These are phyloP conservation scores for Zygosaccharomyces rouxii DNA, from an alignment of 805 yeast genomes.

Conservation along the genomic window DNA sequence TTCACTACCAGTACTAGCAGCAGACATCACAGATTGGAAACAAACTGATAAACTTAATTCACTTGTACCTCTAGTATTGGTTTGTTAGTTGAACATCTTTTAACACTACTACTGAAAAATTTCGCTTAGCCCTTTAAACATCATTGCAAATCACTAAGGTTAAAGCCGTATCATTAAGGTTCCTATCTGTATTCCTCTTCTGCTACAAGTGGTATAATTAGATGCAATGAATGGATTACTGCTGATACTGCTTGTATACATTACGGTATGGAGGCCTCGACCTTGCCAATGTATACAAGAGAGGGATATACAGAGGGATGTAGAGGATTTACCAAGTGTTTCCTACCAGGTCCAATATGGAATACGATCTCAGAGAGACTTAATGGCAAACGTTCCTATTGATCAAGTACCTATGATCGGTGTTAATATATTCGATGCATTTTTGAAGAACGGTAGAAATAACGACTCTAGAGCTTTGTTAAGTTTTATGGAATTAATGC, in stretches of 20 bases:
- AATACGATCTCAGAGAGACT: slow-evolving; percentile 45
- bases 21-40: not conserved
- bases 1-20: not conserved
- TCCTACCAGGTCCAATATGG: slow-evolving; percentile 35
- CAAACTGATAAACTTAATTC: not conserved
- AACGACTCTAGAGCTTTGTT: slow-evolving; percentile 34
- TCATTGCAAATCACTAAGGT: slow-evolving; percentile 3
- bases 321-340: slow-evolving; percentile 21
- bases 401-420: slow-evolving; percentile 41
- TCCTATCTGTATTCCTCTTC: not conserved
- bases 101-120: slow-evolving; percentile 1
- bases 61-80: not conserved
- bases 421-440: slow-evolving; percentile 32
- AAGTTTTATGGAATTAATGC: slow-evolving; percentile 34
- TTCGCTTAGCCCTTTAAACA: slow-evolving; percentile 5
- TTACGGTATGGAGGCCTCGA: slow-evolving; percentile 4
- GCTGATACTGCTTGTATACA: not conserved
- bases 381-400: slow-evolving; percentile 38
- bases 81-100: not conserved
- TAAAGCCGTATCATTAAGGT: slow-evolving; percentile 1
- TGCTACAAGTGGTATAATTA: not conserved
- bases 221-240: slow-evolving; percentile 1
- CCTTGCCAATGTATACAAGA: not conserved
- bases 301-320: not conserved
- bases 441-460: slow-evolving; percentile 30